These are phyloP conservation scores for Ceratobasidium theobromae DNA, from an alignment of 1,284 basidiomycete genomes.

Conservation along the genomic window DNA sequence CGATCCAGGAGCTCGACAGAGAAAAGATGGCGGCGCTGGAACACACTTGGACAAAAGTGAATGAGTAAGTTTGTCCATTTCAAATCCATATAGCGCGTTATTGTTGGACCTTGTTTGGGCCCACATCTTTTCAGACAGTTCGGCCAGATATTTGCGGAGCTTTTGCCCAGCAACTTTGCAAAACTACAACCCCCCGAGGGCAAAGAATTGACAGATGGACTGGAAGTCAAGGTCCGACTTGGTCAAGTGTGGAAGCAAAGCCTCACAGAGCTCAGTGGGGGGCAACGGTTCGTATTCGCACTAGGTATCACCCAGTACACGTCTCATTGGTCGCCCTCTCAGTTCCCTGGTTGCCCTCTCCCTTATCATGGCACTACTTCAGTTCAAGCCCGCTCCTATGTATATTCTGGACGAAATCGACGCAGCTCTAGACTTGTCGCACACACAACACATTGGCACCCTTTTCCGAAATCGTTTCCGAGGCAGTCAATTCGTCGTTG, in stretches of 20 bases:
- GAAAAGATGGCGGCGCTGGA: slow-evolving; percentile 93
- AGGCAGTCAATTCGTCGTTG: slow-evolving; percentile 97
- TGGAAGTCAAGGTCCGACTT: slow-evolving; percentile 96
- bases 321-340: slow-evolving; percentile 1
- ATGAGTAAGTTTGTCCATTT: slow-evolving; percentile 66
- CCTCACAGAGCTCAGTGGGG: slow-evolving; percentile 94
- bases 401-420: slow-evolving; percentile 99
- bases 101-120: slow-evolving; percentile 1
- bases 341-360: slow-evolving; percentile 96
- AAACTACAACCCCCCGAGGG: slow-evolving; percentile 93
- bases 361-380: slow-evolving; percentile 95
- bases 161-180: slow-evolving; percentile 95
- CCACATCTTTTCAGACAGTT: slow-evolving; percentile 68
- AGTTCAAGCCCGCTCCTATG: slow-evolving; percentile 99
- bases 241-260: slow-evolving; percentile 97
- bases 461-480: slow-evolving; percentile 97
- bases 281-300: slow-evolving; percentile 74
- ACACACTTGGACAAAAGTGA: slow-evolving; percentile 96
- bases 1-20: slow-evolving; percentile 89
- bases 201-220: slow-evolving; percentile 88
- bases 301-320: background rate
- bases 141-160: slow-evolving; percentile 93
- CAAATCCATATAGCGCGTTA: slow-evolving; percentile 4
- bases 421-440: slow-evolving; percentile 92
- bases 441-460: slow-evolving; percentile 96